A percentile compares a stretch with the other conserved stretches of the same genome.
Evolutionary conservation across 805 yeast genomes (phyloP).

Genomic region (Candida tibetensis): DNA sequence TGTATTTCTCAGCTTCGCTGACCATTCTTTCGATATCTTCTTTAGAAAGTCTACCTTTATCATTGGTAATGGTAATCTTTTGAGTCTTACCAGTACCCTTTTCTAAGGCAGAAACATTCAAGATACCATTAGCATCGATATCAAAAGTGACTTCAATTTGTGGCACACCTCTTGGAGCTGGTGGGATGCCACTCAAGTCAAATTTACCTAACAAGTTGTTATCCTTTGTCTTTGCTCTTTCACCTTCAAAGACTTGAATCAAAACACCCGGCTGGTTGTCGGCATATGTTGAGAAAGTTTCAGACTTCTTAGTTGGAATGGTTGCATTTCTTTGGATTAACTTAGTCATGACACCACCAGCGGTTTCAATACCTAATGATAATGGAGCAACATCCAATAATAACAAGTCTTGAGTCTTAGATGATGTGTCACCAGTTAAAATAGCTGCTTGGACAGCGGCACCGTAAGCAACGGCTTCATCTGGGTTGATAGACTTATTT

Average conservation of each 20-base stretch:
- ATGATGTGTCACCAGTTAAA: conserved; percentile 75
- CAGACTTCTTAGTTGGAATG: conserved; percentile 93
- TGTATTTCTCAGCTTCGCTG: conserved; percentile 92
- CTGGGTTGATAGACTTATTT: conserved; percentile 97
- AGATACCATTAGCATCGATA: conserved; percentile 82
- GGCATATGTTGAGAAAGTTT: conserved; percentile 92
- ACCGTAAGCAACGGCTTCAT: conserved; percentile 99
- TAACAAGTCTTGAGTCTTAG: conserved; percentile 49
- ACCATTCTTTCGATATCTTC: conserved; percentile 98
- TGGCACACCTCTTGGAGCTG: conserved; percentile 90
- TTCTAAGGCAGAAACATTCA: conserved; percentile 83
- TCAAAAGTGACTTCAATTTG: conserved; percentile 89
- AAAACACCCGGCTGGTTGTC: conserved; percentile 95
- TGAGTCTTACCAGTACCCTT: conserved; percentile 93
- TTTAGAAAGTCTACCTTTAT: conserved; percentile 89
- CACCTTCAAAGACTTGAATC: conserved; percentile 95
- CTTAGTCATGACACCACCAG: conserved; percentile 97
- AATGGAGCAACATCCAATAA: conserved; percentile 91
- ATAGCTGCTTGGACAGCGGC: conserved; percentile 99
- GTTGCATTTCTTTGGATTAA: conserved; percentile 93
- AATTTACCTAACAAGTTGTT: conserved; percentile 87
- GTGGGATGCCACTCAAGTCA: conserved; percentile 82
- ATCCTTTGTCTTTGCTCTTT: conserved; percentile 91
- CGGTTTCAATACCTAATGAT: conserved; percentile 93
- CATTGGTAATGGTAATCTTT: conserved; percentile 88